A percentile compares a stretch with the other conserved stretches of the same genome.
Conservation (phyloP, 148 eudicot species). For the Pouteria glomerata region DNA sequence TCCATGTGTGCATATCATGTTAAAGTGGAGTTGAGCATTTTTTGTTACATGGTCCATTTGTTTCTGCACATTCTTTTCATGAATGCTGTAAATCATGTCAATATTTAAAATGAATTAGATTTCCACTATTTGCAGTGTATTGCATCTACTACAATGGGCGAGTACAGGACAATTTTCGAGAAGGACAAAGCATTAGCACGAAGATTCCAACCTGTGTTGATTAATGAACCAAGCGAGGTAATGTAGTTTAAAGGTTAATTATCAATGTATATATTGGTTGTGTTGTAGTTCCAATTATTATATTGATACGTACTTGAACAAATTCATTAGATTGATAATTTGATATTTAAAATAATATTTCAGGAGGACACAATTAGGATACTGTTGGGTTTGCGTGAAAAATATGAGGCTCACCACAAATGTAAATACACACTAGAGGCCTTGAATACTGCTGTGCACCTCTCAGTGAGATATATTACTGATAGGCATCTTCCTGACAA, state of each 20-base stretch:
- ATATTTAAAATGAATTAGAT: not conserved
- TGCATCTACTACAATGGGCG: slow-evolving; percentile 60
- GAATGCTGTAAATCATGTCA: not conserved
- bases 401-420: slow-evolving; percentile 51
- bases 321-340: no score
- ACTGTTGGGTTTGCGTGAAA: slow-evolving; percentile 52
- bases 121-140: slow-evolving; percentile 42
- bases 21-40: no score
- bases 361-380: slow-evolving; percentile 53
- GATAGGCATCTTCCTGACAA: slow-evolving; percentile 63
- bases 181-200: slow-evolving; percentile 60
- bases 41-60: not conserved
- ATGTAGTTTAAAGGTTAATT: not conserved
- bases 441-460: slow-evolving; percentile 51
- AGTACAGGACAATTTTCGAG: slow-evolving; percentile 47
- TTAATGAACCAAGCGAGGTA: slow-evolving; percentile 61
- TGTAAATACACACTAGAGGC: slow-evolving; percentile 56
- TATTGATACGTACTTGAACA: no score
- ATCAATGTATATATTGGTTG: not conserved
- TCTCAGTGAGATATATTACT: slow-evolving; percentile 51
- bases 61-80: not conserved
- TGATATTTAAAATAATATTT: not conserved
- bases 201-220: slow-evolving; percentile 54
- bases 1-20: not conserved
- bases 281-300: not conserved